A percentile compares a stretch with the other conserved stretches of the same genome.
Evolutionary conservation across 768 basidiomycete species (phyloP).

Genomic region (Leccinum incarnatum): DNA sequence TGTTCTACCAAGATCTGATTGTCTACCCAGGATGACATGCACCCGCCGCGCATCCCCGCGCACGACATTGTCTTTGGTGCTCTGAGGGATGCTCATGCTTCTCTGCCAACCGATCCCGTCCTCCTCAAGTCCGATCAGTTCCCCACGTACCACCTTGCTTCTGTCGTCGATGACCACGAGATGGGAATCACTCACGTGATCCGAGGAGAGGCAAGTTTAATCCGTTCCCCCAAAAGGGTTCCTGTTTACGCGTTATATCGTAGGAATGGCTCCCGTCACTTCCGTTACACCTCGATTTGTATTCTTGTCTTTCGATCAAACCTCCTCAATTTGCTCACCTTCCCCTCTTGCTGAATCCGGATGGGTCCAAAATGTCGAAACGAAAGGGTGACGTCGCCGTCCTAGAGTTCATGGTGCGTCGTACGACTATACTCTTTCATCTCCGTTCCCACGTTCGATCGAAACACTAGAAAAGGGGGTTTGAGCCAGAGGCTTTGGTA

Average conservation of each 20-base stretch:
- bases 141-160: constrained; percentile 96
- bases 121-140: constrained; percentile 89
- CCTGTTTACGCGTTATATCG: neutral
- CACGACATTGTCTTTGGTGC: constrained; percentile 75
- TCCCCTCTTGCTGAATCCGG: constrained; percentile 83
- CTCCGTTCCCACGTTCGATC: neutral
- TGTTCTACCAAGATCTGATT: neutral
- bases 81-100: constrained; percentile 71
- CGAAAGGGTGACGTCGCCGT: constrained; percentile 88
- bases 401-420: constrained; percentile 75
- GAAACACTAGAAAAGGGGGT: constrained; percentile 64
- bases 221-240: neutral
- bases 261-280: constrained; percentile 97
- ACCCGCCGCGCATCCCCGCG: constrained; percentile 49
- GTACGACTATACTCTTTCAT: neutral
- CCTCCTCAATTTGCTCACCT: constrained; percentile 89
- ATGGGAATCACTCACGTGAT: constrained; percentile 97
- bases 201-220: constrained; percentile 75
- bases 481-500: constrained; percentile 84
- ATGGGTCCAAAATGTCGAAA: constrained; percentile 95
- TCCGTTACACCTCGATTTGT: constrained; percentile 87
- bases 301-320: constrained; percentile 66
- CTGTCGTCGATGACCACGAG: constrained; percentile 91
- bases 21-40: constrained; percentile 50
- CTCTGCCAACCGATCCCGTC: constrained; percentile 85